Evolutionary conservation across 768 basidiomycete genomes (phyloP).

Genomic region (Suillus tomentosus): DNA sequence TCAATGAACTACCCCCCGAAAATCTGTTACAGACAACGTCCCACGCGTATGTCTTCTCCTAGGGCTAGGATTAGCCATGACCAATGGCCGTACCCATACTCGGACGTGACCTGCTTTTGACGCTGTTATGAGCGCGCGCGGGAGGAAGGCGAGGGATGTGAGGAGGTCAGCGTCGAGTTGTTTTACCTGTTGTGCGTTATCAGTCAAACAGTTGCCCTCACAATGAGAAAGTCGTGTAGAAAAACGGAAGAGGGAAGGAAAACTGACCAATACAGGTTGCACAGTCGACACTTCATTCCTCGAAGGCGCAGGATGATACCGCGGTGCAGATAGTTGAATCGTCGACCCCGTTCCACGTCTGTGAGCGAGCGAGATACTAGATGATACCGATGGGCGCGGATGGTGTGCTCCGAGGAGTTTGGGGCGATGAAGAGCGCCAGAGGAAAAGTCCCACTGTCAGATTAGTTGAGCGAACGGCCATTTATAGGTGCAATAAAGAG

Average conservation of each 20-base stretch:
- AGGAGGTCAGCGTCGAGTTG: slow-evolving; percentile 80
- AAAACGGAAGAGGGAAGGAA: not conserved
- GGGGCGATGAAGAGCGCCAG: slow-evolving; percentile 86
- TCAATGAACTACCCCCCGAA: slow-evolving; percentile 29
- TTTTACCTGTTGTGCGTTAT: slow-evolving; percentile 56
- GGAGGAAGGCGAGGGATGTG: slow-evolving; percentile 74
- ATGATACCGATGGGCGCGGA: slow-evolving; percentile 77
- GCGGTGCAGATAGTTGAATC: slow-evolving; percentile 52
- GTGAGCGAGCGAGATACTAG: slow-evolving; percentile 71
- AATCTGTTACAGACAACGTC: slow-evolving; percentile 31
- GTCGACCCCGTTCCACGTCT: slow-evolving; percentile 60
- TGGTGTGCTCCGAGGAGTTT: slow-evolving; percentile 73
- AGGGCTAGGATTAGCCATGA: slow-evolving; percentile 34
- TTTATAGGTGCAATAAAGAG: not conserved
- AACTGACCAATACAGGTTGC: slow-evolving; percentile 82
- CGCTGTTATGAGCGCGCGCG: slow-evolving; percentile 76
- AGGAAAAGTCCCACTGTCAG: slow-evolving; percentile 90
- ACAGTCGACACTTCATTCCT: slow-evolving; percentile 88
- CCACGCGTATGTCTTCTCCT: slow-evolving; percentile 34
- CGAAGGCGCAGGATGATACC: slow-evolving; percentile 88
- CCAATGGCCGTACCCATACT: slow-evolving; percentile 81
- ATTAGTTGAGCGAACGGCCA: not conserved
- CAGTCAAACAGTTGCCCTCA: slow-evolving; percentile 5
- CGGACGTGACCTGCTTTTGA: slow-evolving; percentile 77
- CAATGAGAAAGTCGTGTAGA: not conserved